Conservation (phyloP, 164 flowering plant genomes). For the Macadamia tetraphylla region DNA sequence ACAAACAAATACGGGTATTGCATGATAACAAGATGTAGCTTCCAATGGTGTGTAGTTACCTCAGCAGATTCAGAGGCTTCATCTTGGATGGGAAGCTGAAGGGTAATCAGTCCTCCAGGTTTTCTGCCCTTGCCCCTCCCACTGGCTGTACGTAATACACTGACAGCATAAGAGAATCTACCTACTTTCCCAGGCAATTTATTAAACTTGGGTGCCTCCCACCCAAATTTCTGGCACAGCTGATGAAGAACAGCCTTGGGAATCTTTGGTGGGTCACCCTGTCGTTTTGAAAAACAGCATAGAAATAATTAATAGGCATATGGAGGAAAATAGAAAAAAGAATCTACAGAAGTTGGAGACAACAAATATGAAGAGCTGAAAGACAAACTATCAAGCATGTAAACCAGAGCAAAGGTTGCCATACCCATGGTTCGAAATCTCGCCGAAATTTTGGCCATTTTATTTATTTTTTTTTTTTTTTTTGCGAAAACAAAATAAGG, state of each 20-base stretch:
- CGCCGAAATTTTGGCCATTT: no score
- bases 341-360: neutral
- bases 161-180: conserved; percentile 51
- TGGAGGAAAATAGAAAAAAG: neutral
- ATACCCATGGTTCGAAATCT: no score
- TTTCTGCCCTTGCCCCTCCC: conserved; percentile 93
- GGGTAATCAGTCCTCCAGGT: conserved; percentile 74
- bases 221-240: conserved; percentile 74
- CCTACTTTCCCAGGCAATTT: conserved; percentile 40
- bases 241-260: conserved; percentile 94
- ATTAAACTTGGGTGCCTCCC: conserved; percentile 89
- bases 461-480: no score
- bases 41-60: conserved; percentile 28
- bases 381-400: neutral
- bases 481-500: no score
- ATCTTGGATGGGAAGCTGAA: conserved; percentile 66
- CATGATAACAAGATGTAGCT: neutral
- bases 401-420: neutral
- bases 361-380: neutral
- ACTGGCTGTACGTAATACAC: conserved; percentile 72
- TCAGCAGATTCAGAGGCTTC: conserved; percentile 56
- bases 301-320: neutral
- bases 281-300: conserved; percentile 15
- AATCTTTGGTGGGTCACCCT: conserved; percentile 79
- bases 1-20: no score